Conservation (phyloP, 768 basidiomycete genomes). For the Boletus fagicola region DNA sequence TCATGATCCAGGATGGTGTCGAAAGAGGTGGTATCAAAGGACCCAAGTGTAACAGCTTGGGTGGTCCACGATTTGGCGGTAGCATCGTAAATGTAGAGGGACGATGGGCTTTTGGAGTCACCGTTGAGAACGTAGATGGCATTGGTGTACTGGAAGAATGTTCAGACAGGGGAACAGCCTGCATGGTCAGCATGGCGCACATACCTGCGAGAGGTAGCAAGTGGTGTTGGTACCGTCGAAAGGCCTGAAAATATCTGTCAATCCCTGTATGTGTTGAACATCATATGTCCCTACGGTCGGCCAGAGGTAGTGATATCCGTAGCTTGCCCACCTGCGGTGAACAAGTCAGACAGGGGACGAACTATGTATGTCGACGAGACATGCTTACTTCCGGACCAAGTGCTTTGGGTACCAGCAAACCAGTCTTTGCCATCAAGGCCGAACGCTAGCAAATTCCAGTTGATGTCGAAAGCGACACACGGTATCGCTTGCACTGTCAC, state of each 20-base stretch:
- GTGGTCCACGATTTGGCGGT: slow-evolving; percentile 72
- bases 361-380: not conserved
- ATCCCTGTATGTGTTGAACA: not conserved
- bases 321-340: slow-evolving; percentile 35
- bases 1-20: slow-evolving; percentile 87
- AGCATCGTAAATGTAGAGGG: slow-evolving; percentile 81
- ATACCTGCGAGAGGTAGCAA: slow-evolving; percentile 71
- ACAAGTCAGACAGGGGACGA: not conserved
- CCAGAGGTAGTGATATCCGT: slow-evolving; percentile 71
- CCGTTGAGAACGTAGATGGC: slow-evolving; percentile 83
- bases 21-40: slow-evolving; percentile 63
- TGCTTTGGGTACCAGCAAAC: slow-evolving; percentile 66
- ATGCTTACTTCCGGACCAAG: slow-evolving; percentile 59
- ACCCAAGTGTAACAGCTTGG: slow-evolving; percentile 54
- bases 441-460: slow-evolving; percentile 85
- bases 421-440: slow-evolving; percentile 84
- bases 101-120: slow-evolving; percentile 64
- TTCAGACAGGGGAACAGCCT: not conserved
- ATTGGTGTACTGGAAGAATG: slow-evolving; percentile 63
- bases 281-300: slow-evolving; percentile 60
- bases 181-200: slow-evolving; percentile 4
- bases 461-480: slow-evolving; percentile 77
- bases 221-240: slow-evolving; percentile 63
- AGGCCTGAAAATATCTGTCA: slow-evolving; percentile 40
- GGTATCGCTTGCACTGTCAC: slow-evolving; percentile 40